Conservation (phyloP, 1,284 basidiomycete genomes). For the Grifola frondosa region DNA sequence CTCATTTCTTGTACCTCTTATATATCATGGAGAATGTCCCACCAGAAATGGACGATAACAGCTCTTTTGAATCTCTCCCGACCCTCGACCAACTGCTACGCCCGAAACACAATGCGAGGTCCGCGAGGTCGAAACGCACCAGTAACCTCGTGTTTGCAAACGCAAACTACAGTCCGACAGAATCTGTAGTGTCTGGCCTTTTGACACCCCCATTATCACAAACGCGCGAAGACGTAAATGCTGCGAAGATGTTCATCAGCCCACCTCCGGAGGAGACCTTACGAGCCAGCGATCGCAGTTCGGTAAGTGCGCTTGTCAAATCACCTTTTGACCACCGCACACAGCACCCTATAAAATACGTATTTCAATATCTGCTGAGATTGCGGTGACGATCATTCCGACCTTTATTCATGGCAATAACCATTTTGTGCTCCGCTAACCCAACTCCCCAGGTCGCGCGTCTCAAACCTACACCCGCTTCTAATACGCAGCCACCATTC, state of each 20-base stretch:
- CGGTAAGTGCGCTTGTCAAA: constrained; percentile 22
- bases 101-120: constrained; percentile 18
- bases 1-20: constrained; percentile 1
- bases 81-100: constrained; percentile 13
- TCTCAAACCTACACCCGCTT: too few species aligned
- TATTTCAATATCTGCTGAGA: neutral
- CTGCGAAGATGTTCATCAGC: constrained; percentile 39
- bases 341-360: neutral
- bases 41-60: constrained; percentile 10
- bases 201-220: constrained; percentile 31
- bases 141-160: constrained; percentile 9
- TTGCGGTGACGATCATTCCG: constrained; percentile 1
- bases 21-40: constrained; percentile 22
- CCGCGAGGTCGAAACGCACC: constrained; percentile 23
- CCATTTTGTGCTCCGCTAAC: neutral
- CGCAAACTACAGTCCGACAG: neutral
- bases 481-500: constrained; percentile 9
- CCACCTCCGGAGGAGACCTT: constrained; percentile 46
- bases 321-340: neutral
- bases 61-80: constrained; percentile 5
- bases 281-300: constrained; percentile 17
- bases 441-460: too few species aligned
- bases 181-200: constrained; percentile 22
- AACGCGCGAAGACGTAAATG: constrained; percentile 21
- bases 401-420: constrained; percentile 16